Percentiles rank a stretch among this genome's conserved stretches.
These are phyloP conservation scores for Citrullus amarus DNA, from an alignment of 306 rosid genomes.

Conservation along the genomic window DNA sequence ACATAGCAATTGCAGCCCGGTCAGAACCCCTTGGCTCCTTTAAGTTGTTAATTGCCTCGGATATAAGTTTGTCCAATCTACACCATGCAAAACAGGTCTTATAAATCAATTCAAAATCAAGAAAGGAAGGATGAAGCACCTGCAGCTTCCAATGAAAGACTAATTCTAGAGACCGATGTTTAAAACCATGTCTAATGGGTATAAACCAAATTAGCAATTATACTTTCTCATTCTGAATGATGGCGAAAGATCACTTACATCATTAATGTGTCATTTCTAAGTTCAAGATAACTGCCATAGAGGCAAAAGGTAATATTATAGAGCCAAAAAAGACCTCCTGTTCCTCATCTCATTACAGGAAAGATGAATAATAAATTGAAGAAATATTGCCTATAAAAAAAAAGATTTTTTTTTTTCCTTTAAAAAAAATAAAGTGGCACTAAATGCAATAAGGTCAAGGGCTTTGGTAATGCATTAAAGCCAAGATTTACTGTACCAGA, in stretches of 20 bases:
- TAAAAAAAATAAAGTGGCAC: not conserved
- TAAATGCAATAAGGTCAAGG: not conserved
- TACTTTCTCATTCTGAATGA: not conserved
- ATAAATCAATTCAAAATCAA: constrained; percentile 12
- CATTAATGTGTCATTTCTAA: not conserved
- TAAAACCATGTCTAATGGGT: not conserved
- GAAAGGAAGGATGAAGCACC: constrained; percentile 3
- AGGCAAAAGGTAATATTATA: not conserved
- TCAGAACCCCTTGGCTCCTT: constrained; percentile 88
- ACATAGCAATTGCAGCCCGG: constrained; percentile 64
- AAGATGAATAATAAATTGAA: constrained; percentile 1
- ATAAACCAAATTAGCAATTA: not conserved
- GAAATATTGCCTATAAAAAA: not conserved
- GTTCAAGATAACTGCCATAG: not conserved
- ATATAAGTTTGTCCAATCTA: constrained; percentile 82
- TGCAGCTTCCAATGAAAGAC: not conserved
- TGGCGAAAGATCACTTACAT: not conserved
- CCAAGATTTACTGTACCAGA: not conserved
- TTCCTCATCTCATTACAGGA: not conserved
- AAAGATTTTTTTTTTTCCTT: too few relatives aligned
- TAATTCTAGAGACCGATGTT: not conserved
- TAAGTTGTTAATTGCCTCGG: constrained; percentile 57
- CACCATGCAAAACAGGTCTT: constrained; percentile 19
- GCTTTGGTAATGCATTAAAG: not conserved
- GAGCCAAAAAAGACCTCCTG: not conserved